These are phyloP conservation scores for Sergeia podlipaevii DNA, from an alignment of 208 protist species.

Conservation along the genomic window DNA sequence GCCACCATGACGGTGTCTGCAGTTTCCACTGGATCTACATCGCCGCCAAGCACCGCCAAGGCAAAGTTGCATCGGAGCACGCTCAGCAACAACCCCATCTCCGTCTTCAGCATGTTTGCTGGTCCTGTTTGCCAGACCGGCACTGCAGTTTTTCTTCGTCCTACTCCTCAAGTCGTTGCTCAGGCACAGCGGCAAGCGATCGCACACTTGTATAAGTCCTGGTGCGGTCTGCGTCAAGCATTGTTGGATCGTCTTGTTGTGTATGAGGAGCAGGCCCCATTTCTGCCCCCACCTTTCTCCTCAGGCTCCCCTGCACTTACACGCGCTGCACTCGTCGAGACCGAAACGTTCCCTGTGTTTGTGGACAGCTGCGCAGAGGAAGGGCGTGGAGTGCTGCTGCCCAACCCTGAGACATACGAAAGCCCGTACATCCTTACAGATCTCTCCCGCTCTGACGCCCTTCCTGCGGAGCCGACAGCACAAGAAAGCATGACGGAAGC, in stretches of 20 bases:
- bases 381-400: constrained; percentile 19
- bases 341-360: neutral
- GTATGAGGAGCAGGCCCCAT: constrained; percentile 29
- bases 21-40: neutral
- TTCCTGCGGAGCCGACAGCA: constrained; percentile 1
- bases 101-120: constrained; percentile 30
- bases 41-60: constrained; percentile 1
- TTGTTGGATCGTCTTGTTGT: constrained; percentile 25
- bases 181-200: constrained; percentile 33
- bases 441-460: constrained; percentile 1
- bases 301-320: neutral
- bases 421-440: constrained; percentile 35
- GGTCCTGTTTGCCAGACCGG: constrained; percentile 48
- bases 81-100: constrained; percentile 38
- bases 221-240: constrained; percentile 37
- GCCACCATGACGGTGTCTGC: too few relatives aligned
- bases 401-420: constrained; percentile 23
- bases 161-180: constrained; percentile 21
- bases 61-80: constrained; percentile 25
- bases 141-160: constrained; percentile 48
- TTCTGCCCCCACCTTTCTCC: too few relatives aligned
- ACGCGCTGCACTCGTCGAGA: neutral
- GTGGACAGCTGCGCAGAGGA: neutral
- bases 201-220: constrained; percentile 34
- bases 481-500: constrained; percentile 11